Evolutionary conservation across 257 asterid genomes (phyloP), one percentile per base, ranked within the genome.

Genomic region (Haberlea rhodopensis): DNA sequence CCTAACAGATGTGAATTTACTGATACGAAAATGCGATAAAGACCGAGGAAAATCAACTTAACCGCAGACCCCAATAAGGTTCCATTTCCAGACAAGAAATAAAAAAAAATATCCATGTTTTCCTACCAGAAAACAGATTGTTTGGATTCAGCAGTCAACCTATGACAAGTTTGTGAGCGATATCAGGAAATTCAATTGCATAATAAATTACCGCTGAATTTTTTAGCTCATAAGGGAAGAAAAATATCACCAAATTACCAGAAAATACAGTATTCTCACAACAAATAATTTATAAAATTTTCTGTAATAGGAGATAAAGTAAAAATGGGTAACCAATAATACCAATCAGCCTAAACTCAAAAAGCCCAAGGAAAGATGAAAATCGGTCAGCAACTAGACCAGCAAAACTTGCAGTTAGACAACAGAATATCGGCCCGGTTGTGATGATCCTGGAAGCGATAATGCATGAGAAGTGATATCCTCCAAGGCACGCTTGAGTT

Each of bases 401-500:
- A 23, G 21, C 56, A 48, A 64, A 29, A 58, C 56, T 37, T 53
- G 75, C 60, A 23, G 71, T 78, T 71, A 88, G 32, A 84, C 78
- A 68, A 90, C 96, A 18, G 88, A 83, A 73, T 90, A 90, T 22
- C 92, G 79, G 20, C 97, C 97, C n/a, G n/a, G n/a, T n/a, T 84
- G 97, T 2, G 91, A 95, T 6, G 97, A 78, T 94, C n/a, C 95
- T 26, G 97, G 97, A 78, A 90, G 97, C 2, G 96, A 80, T 0
- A 90, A 76, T 27, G 84, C 89, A 71, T 88, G 96, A 79, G 76
- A 85, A 1, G 96, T 84, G 48, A 88, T 88, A 65, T 90, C 97
- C 87, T 90, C 97, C 86, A 90, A 73, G 22, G 83, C 96, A 24
- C 90, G 87, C 83, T 90, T 90, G 32, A 90, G 88, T 60, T 88